phyloP scores from a whole-genome alignment of 164 flowering plant genomes.

The grape (Vitis vinifera) region ASM3070453v1 NC_081823.1:2164501-2165000 shows the following conservation, averaged over 20 bases:
- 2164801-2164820: slow-evolving; percentile 49
- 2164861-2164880: slow-evolving; percentile 39
- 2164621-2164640: slow-evolving; percentile 16
- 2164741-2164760: slow-evolving; percentile 29
- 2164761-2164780: slow-evolving; percentile 53
- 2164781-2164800: slow-evolving; percentile 44
- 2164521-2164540: no score
- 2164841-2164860: slow-evolving; percentile 34
- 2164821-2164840: slow-evolving; percentile 41
- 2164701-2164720: slow-evolving; percentile 33
- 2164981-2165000: slow-evolving; percentile 16
- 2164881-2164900: slow-evolving; percentile 5
- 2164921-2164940: slow-evolving; percentile 21
- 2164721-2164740: slow-evolving; percentile 47
- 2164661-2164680: slow-evolving; percentile 24
- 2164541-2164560: no score
- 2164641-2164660: slow-evolving; percentile 41
- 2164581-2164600: no score
- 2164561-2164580: no score
- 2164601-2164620: slow-evolving; percentile 22
- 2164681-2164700: slow-evolving; percentile 49
- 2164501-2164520: no score
- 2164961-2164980: slow-evolving; percentile 18
- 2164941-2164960: slow-evolving; percentile 17
- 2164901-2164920: slow-evolving; percentile 14